Conservation (phyloP, 257 asterid genomes). For the Solanum neorickii region DNA sequence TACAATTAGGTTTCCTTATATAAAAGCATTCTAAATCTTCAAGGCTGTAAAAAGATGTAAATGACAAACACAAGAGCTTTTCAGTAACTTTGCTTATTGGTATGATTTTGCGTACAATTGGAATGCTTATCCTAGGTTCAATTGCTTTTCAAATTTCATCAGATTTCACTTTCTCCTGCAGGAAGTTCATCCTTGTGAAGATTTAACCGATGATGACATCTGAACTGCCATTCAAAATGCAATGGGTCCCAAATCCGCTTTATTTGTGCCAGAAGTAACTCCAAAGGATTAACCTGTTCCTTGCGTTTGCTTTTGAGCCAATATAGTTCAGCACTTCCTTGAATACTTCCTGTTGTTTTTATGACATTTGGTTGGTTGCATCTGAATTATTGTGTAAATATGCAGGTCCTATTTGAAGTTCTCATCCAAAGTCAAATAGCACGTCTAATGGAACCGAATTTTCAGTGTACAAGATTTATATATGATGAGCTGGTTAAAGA, state of each 20-base stretch:
- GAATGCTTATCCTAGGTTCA: not conserved
- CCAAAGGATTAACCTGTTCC: not conserved
- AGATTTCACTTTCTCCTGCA: conserved; percentile 20
- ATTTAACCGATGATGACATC: conserved; percentile 86
- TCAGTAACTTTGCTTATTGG: not conserved
- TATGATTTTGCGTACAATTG: not conserved
- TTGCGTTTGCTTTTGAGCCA: not conserved
- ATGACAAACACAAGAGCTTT: not conserved
- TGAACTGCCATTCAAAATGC: conserved; percentile 89
- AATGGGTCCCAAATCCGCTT: conserved; percentile 71
- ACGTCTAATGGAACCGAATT: conserved; percentile 83
- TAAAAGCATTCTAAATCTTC: not conserved
- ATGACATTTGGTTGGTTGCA: not conserved
- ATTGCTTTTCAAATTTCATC: not conserved
- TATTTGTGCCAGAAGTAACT: conserved; percentile 87
- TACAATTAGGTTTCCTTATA: not conserved
- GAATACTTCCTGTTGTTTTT: not conserved
- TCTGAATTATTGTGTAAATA: not conserved
- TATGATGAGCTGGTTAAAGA: conserved; percentile 92
- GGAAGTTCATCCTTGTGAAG: conserved; percentile 96
- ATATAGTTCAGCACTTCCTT: not conserved
- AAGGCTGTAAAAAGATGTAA: not conserved
- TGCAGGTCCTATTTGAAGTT: conserved; percentile 91
- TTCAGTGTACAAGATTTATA: conserved; percentile 87
- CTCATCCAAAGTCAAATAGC: conserved; percentile 79